Evolutionary conservation across 306 rosid genomes (phyloP), one percentile per base, ranked within the genome.

Genomic region (Pyrus betulifolia): DNA sequence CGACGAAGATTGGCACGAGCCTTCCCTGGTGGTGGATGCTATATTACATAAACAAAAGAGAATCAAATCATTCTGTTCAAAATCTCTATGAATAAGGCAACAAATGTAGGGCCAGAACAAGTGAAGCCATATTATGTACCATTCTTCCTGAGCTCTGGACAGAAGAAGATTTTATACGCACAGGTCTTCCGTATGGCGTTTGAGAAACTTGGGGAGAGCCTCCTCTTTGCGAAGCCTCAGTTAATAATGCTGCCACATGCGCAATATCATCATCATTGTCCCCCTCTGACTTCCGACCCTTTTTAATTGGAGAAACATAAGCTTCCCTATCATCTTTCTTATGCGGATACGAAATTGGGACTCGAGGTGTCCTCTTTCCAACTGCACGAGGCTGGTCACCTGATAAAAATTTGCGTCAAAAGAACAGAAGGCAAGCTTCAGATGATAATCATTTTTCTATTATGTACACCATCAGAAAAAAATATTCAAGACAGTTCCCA

Each of bases 331-430:
- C 78, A 74, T 87, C 89, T 76, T 76, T 88, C 79, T 67, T 85
- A 71, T 79, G 72, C 52, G 80, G 80, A 84, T 80, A 80, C 63
- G 86, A 79, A 78, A 91, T 78, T 52, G 97, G 97, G 76, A 84
- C 18, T 5, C 97, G 92, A 52, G 97, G 95, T 40, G 97, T 91
- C 84, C 97, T 82, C 85, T 89, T 91, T 80, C 93, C 91, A 64
- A 88, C 94, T 69, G 76, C 97, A 75, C 89, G 94, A 82, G 93
- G 97, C 87, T 82, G 85, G 78, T 66, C 74, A 78, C 92, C 97
- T 91, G 79, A 79, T 59, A 52, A 44, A 79, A 68, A 72, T 63
- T 76, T 75, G 42, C 82, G 63, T 63, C 68, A 84, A 57, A 80
- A 60, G 17, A 57, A 9, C 73, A 62, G 33, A 80, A 80, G 55